Evolutionary conservation across 306 rosid species (phyloP).

Genomic region (Vachellia collinsii): DNA sequence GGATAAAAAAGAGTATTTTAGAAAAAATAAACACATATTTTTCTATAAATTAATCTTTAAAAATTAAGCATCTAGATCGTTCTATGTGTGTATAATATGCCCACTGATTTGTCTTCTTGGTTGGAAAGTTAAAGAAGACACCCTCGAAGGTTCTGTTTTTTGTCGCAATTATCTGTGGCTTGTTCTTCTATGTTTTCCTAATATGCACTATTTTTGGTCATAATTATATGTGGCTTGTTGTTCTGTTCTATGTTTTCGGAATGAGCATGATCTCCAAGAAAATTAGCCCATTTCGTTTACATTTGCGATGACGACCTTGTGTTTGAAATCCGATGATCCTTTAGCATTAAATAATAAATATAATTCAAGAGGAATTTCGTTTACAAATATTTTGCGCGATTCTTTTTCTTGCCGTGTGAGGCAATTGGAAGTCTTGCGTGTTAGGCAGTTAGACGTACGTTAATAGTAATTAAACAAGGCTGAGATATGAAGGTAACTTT

Average conservation of each 20-base stretch:
- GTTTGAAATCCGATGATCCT: background rate
- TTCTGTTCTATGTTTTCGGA: background rate
- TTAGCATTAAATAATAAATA: background rate
- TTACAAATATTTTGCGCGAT: background rate
- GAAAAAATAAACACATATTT: too few species aligned
- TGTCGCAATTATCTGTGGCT: too few species aligned
- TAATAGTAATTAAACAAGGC: background rate
- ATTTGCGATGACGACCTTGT: constrained; percentile 21
- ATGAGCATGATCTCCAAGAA: background rate
- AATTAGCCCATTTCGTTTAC: background rate
- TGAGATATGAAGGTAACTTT: background rate
- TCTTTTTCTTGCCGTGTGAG: background rate
- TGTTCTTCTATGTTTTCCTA: too few species aligned
- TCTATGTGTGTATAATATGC: too few species aligned
- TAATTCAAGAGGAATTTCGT: background rate
- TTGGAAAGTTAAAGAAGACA: background rate
- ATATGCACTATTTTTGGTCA: background rate
- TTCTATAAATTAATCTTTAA: too few species aligned
- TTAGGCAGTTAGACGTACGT: background rate
- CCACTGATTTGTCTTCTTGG: background rate
- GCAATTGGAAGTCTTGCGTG: background rate
- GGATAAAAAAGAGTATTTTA: too few species aligned
- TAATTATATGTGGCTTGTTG: background rate
- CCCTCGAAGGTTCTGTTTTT: background rate
- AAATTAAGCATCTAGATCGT: too few species aligned